Percentiles rank a stretch among this genome's conserved stretches.
Evolutionary conservation across 163 green algal genomes (phyloP).

Genomic region (Volvox carteri): DNA sequence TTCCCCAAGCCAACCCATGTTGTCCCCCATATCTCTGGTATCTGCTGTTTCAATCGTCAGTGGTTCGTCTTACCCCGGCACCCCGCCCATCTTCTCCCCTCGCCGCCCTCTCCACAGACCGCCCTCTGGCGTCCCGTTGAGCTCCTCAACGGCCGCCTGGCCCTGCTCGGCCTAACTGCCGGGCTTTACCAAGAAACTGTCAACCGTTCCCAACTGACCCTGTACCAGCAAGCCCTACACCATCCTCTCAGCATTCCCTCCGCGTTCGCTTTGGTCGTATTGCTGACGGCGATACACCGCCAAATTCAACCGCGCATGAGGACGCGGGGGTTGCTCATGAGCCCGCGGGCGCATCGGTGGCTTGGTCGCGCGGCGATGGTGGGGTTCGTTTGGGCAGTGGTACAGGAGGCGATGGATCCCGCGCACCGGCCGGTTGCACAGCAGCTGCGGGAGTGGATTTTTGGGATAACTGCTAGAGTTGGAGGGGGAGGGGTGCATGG

Average conservation of each 20-base stretch:
- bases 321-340: conserved; percentile 41
- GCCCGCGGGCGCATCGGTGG: conserved; percentile 3
- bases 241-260: conserved; percentile 26
- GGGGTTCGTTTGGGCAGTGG: conserved; percentile 38
- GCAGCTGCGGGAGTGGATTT: conserved; percentile 35
- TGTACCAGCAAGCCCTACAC: neutral
- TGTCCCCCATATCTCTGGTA: no score
- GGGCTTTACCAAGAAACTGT: neutral
- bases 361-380: conserved; percentile 40
- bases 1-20: no score
- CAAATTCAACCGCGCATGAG: conserved; percentile 28
- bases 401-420: conserved; percentile 35
- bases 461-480: no score
- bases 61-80: no score
- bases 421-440: neutral
- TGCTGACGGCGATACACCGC: conserved; percentile 41
- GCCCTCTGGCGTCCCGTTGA: conserved; percentile 49
- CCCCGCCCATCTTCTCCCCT: no score
- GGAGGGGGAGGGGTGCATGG: no score
- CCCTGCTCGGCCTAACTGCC: conserved; percentile 25
- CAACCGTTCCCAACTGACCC: neutral
- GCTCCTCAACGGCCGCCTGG: conserved; percentile 50
- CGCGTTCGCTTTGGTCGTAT: conserved; percentile 19
- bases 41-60: no score
- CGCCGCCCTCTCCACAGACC: conserved; percentile 16